phyloP scores from a whole-genome alignment of 495 filamentous ascomycete species.

The Xanthoparmelia taractica region DNA sequence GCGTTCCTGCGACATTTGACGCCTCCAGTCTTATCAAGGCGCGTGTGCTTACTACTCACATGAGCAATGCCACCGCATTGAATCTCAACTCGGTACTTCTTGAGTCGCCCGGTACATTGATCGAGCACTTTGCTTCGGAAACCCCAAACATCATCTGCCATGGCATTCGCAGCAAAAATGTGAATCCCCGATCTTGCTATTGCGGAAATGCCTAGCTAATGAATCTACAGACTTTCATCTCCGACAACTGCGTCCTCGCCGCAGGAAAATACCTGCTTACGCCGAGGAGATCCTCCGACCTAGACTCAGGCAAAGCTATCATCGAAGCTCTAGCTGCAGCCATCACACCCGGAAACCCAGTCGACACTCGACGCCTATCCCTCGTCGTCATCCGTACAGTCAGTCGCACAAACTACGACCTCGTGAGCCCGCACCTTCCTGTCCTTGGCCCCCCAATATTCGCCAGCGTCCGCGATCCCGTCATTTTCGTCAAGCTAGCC shows the following conservation, averaged over 20 bases:
- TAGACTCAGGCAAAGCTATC: slow-evolving; percentile 64
- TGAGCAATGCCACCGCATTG: slow-evolving; percentile 62
- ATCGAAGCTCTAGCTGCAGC: slow-evolving; percentile 67
- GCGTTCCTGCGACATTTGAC: slow-evolving; percentile 54
- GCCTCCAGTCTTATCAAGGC: slow-evolving; percentile 67
- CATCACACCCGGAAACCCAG: slow-evolving; percentile 65
- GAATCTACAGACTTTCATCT: slow-evolving; percentile 57
- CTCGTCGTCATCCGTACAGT: slow-evolving; percentile 87
- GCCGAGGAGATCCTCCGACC: slow-evolving; percentile 36
- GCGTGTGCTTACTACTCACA: slow-evolving; percentile 64
- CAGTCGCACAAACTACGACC: slow-evolving; percentile 62
- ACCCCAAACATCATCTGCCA: slow-evolving; percentile 67
- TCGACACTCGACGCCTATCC: slow-evolving; percentile 76
- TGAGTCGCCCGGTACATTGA: slow-evolving; percentile 63
- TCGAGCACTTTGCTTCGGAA: slow-evolving; percentile 59
- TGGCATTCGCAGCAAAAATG: slow-evolving; percentile 68
- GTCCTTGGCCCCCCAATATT: slow-evolving; percentile 78
- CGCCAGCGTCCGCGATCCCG: slow-evolving; percentile 76
- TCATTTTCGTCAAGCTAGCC: slow-evolving; percentile 95
- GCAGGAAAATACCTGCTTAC: slow-evolving; percentile 89
- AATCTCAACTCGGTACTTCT: slow-evolving; percentile 81
- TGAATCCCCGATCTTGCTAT: slow-evolving; percentile 31
- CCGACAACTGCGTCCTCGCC: slow-evolving; percentile 84
- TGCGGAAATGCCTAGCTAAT: slow-evolving; percentile 2
- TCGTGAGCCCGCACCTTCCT: slow-evolving; percentile 69